Evolutionary conservation across 768 basidiomycete genomes (phyloP).

Genomic region (Leccinum longicurvipes): DNA sequence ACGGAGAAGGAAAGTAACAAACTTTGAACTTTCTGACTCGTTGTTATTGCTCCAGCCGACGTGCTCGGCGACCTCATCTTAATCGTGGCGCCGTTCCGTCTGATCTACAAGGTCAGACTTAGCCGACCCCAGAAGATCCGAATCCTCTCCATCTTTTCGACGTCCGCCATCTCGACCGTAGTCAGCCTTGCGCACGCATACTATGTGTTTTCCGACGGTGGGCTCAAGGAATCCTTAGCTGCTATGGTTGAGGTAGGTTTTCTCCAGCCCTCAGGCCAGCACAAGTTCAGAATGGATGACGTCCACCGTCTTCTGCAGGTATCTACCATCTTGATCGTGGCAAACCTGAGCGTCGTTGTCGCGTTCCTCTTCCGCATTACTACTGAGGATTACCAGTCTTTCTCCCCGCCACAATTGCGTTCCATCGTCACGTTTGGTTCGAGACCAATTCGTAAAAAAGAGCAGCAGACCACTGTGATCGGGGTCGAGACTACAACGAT

Average conservation of each 20-base stretch:
- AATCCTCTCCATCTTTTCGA: constrained; percentile 4
- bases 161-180: constrained; percentile 2
- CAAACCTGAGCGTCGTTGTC: neutral
- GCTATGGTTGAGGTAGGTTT: constrained; percentile 1
- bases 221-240: neutral
- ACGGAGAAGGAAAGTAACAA: neutral
- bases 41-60: neutral
- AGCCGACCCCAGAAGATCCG: constrained; percentile 1
- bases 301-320: neutral
- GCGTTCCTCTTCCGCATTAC: constrained; percentile 8
- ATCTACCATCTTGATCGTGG: constrained; percentile 1
- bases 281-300: neutral
- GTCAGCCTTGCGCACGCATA: neutral
- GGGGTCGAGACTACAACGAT: neutral
- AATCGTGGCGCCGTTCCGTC: neutral
- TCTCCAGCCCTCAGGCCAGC: neutral
- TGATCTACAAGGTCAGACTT: neutral
- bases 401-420: neutral
- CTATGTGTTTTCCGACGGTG: constrained; percentile 2
- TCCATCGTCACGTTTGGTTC: neutral
- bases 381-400: neutral
- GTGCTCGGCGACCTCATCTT: constrained; percentile 1
- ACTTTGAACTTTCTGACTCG: neutral
- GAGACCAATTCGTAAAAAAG: neutral
- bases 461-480: neutral